Evolutionary conservation across 768 basidiomycete genomes (phyloP).

Genomic region (Auricularia sp.): DNA sequence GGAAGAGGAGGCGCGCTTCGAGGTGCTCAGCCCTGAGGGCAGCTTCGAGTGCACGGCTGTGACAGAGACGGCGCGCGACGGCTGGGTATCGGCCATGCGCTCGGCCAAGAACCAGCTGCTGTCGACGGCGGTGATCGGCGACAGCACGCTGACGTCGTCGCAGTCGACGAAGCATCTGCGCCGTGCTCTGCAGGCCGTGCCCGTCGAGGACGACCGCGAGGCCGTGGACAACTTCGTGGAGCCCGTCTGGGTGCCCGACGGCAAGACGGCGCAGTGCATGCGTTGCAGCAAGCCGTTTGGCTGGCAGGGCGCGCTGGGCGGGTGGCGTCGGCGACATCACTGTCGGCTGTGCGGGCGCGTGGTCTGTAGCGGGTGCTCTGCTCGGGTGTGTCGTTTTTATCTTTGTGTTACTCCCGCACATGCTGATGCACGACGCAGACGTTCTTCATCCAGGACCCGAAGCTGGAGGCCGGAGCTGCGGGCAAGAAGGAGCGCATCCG

Average conservation of each 20-base stretch:
- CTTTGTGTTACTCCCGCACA: neutral
- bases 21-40: constrained; percentile 63
- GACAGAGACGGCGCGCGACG: constrained; percentile 45
- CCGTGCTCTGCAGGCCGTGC: constrained; percentile 60
- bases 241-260: constrained; percentile 87
- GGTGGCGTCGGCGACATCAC: constrained; percentile 61
- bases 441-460: constrained; percentile 64
- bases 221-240: constrained; percentile 75
- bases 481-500: neutral
- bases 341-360: constrained; percentile 80
- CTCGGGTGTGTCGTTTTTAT: constrained; percentile 40
- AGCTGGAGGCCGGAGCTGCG: neutral
- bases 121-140: constrained; percentile 57
- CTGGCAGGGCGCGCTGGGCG: constrained; percentile 33
- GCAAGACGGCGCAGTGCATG: constrained; percentile 77
- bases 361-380: constrained; percentile 78
- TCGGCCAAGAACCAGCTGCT: constrained; percentile 62
- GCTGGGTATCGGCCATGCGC: constrained; percentile 60
- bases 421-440: constrained; percentile 37
- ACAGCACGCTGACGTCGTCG: constrained; percentile 75
- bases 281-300: constrained; percentile 69
- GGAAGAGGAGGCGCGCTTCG: constrained; percentile 33
- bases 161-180: constrained; percentile 67
- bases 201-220: constrained; percentile 33
- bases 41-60: constrained; percentile 3